Evolutionary conservation across 2,329 filamentous ascomycete species (phyloP).

Genomic region (Fusarium lateritium): DNA sequence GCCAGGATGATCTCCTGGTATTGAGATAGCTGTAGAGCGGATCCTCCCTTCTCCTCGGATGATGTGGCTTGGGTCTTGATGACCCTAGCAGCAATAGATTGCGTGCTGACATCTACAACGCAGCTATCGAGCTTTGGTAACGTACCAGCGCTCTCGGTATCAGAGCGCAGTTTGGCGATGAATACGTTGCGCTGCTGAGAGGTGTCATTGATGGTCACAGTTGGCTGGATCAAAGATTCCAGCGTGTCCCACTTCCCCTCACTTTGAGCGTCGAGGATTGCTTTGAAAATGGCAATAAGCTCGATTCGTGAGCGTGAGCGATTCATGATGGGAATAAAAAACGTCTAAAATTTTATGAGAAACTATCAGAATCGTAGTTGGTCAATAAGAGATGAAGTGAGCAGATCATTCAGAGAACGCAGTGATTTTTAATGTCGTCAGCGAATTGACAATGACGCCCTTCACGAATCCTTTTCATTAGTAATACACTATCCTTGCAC

Average conservation of each 20-base stretch:
- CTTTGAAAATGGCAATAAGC: not conserved
- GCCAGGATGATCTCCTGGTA: constrained; percentile 18
- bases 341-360: not conserved
- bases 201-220: not conserved
- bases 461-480: constrained; percentile 6
- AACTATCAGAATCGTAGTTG: no score
- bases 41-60: not conserved
- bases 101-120: constrained; percentile 9
- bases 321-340: not conserved
- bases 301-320: not conserved
- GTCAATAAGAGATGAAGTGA: not conserved
- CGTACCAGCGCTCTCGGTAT: fast-evolving
- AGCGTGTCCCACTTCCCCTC: not conserved
- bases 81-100: constrained; percentile 14
- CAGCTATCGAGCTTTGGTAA: constrained; percentile 2
- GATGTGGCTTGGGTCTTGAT: not conserved
- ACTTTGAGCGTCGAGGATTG: not conserved
- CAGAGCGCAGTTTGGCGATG: not conserved
- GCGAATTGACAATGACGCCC: constrained; percentile 8
- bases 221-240: not conserved
- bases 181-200: not conserved
- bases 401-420: no score
- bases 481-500: not conserved
- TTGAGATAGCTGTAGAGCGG: not conserved
- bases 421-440: not conserved